Base-by-base conservation (phyloP, 2,329 filamentous ascomycete genomes). In the Xylaria hypoxylon region DNA sequence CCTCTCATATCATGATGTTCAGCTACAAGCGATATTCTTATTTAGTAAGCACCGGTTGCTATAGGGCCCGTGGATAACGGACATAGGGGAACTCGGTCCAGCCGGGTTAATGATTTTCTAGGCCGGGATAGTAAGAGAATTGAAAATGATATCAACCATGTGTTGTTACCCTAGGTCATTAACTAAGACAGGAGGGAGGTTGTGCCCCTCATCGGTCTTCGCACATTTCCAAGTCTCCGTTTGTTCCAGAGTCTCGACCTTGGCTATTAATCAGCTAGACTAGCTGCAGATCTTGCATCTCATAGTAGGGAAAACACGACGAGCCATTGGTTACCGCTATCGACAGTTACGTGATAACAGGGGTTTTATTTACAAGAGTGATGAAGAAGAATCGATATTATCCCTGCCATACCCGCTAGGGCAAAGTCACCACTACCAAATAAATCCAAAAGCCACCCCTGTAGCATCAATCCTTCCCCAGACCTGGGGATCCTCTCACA, bases 361-460 rank as follows among this genome's bases (percentile, higher is more conserved):
- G 22, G 24, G 15, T 44, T 52, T 42, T 15, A 8, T 33, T 33
- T 6, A 33, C 38, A 24, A 22, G 24, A 51, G 24, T 13, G 13
- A 35, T 40, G 13, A 7, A 35, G 5, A 35, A 5, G n/a, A 10
- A 28, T 35, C 5, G 2, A 33, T 8, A n/a, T 40, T 56, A 60
- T 42, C 42, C 10, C 62, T 57, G 57, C 17, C 56, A 65, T 48
- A 10, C 51, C 63, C 63, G 63, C 22, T 3, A 13, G 31, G 24
- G 17, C 22, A 51, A 51, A 35, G 44, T 57, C 62, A 61, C 51
- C 19, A 31, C 63, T 61, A 61, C 5, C 62, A 60, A 61, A 51
- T 35, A 26, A 19, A 8, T 6, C 2, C 13, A 24, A 13, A 38
- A 38, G 0, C 3, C 2, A 19, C 28, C 40, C 31, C 28, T 40